These are phyloP conservation scores for Taxillus chinensis DNA, from an alignment of 164 flowering plant species.

Conservation along the genomic window DNA sequence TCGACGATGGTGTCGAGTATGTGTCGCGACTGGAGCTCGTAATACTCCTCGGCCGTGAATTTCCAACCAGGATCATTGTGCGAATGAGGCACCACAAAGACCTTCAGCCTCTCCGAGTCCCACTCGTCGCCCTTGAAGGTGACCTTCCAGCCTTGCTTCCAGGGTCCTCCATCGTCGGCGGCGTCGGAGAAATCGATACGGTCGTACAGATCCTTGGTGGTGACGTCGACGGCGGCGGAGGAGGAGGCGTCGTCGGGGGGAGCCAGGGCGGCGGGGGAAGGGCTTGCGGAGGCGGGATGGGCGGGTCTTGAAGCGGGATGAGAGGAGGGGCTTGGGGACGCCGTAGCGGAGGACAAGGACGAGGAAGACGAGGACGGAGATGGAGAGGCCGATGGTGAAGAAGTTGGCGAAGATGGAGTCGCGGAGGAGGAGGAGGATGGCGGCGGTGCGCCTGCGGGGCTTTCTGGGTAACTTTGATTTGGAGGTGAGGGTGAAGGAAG, in stretches of 20 bases:
- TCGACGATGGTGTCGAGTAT: slow-evolving; percentile 89
- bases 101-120: slow-evolving; percentile 81
- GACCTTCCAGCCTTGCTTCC: slow-evolving; percentile 96
- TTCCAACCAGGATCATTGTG: slow-evolving; percentile 99
- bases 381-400: slow-evolving; percentile 57
- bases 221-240: slow-evolving; percentile 64
- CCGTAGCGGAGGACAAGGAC: slow-evolving; percentile 43
- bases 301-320: slow-evolving; percentile 3
- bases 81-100: slow-evolving; percentile 97
- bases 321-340: slow-evolving; percentile 41
- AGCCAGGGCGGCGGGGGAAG: slow-evolving; percentile 11
- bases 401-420: slow-evolving; percentile 55
- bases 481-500: slow-evolving; percentile 21
- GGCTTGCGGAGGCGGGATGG: not conserved
- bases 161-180: slow-evolving; percentile 63
- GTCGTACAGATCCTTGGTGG: slow-evolving; percentile 85
- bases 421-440: slow-evolving; percentile 12
- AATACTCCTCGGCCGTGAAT: slow-evolving; percentile 91
- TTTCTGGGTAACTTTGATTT: slow-evolving; percentile 42
- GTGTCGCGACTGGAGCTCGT: slow-evolving; percentile 60
- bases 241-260: slow-evolving; percentile 5
- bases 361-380: slow-evolving; percentile 61
- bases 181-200: slow-evolving; percentile 70
- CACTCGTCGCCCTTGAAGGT: slow-evolving; percentile 75
- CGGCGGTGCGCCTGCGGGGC: slow-evolving; percentile 29